Conservation (phyloP, 2,329 filamentous ascomycete genomes). For the Zasmidium citrigriseum region DNA sequence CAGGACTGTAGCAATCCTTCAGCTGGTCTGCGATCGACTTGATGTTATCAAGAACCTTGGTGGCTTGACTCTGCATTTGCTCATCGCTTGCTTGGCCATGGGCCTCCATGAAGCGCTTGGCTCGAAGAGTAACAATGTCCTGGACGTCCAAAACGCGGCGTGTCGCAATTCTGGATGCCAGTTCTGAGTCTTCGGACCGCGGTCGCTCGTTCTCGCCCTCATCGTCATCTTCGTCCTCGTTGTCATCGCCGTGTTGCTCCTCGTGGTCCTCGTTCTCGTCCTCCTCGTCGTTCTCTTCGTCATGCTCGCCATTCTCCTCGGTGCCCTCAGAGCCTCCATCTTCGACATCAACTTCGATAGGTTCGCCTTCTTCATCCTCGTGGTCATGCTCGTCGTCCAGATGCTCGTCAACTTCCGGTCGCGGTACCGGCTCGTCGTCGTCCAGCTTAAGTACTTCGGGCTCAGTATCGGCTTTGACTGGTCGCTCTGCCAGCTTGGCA, state of each 20-base stretch:
- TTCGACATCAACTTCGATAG: conserved; percentile 29
- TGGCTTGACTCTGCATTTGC: conserved; percentile 75
- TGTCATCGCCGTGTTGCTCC: conserved; percentile 42
- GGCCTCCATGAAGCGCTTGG: conserved; percentile 78
- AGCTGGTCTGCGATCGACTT: conserved; percentile 72
- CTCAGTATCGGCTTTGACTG: conserved; percentile 23
- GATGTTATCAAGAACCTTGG: conserved; percentile 71
- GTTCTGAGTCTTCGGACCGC: conserved; percentile 54
- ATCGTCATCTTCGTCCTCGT: conserved; percentile 28
- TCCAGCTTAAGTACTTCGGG: conserved; percentile 17
- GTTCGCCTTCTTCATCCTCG: conserved; percentile 44
- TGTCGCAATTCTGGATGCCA: conserved; percentile 43
- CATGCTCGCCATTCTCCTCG: conserved; percentile 54
- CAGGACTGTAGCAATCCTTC: conserved; percentile 65
- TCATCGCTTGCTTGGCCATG: conserved; percentile 78
- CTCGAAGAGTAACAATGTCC: conserved; percentile 72
- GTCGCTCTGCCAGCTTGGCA: conserved; percentile 67
- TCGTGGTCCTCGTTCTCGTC: conserved; percentile 45
- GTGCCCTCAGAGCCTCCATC: conserved; percentile 12
- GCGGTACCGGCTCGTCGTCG: conserved; percentile 35
- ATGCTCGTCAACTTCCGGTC: conserved; percentile 38
- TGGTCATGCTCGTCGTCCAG: conserved; percentile 45
- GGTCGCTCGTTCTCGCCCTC: conserved; percentile 57
- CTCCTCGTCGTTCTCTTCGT: conserved; percentile 56
- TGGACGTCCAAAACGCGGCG: conserved; percentile 56